Conservation (phyloP, 495 filamentous ascomycete genomes). For the Barbatosphaeria neglecta region DNA sequence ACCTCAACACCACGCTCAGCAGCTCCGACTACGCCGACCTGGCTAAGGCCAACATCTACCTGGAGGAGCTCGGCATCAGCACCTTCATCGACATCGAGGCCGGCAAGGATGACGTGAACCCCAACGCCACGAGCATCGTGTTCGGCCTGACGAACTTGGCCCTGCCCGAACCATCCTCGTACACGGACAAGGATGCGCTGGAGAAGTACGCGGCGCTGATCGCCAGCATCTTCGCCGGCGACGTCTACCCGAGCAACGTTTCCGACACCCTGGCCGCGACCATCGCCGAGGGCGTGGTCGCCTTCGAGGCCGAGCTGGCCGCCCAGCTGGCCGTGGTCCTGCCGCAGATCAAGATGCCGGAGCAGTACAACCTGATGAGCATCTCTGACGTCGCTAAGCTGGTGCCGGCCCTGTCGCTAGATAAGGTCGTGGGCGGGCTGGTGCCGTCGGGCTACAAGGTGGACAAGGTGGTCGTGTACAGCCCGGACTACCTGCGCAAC, state of each 20-base stretch:
- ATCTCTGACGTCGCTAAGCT: constrained; percentile 39
- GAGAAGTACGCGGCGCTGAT: constrained; percentile 21
- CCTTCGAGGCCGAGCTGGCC: not conserved
- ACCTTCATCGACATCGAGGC: not conserved
- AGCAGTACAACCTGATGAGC: constrained; percentile 11
- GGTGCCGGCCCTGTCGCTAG: constrained; percentile 43
- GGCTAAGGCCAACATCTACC: not conserved
- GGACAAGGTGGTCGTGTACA: constrained; percentile 37
- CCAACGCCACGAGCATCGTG: not conserved
- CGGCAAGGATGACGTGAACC: not conserved
- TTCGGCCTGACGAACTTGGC: not conserved
- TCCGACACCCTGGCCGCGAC: not conserved
- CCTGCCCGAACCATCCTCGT: not conserved
- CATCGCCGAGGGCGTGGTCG: not conserved
- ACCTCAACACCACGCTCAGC: not conserved
- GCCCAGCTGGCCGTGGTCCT: not conserved
- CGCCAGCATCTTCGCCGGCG: not conserved
- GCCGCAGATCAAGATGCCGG: not conserved
- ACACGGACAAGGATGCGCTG: constrained; percentile 42
- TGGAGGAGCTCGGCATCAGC: not conserved
- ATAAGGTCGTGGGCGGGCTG: constrained; percentile 38
- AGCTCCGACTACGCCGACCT: not conserved
- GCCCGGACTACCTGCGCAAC: constrained; percentile 16
- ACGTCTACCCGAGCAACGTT: constrained; percentile 1
- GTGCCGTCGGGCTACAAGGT: constrained; percentile 39